phyloP scores from a whole-genome alignment of 2,329 filamentous ascomycete genomes.

The Pochonia chlamydosporia region DNA sequence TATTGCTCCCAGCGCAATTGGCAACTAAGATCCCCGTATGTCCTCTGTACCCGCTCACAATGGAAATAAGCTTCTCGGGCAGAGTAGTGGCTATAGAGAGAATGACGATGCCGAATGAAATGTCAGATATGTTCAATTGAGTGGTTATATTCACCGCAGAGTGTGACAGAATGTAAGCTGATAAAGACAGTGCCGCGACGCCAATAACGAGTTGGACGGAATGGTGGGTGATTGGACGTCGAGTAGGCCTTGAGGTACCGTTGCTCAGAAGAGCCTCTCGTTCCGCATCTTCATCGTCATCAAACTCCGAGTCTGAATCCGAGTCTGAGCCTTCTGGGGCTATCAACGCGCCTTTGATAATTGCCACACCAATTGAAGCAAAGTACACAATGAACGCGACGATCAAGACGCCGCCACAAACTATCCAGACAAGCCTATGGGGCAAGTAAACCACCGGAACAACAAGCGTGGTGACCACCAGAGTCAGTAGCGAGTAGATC shows the following conservation, averaged over 20 bases:
- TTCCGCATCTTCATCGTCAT: background rate
- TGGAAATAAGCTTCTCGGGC: conserved; percentile 46
- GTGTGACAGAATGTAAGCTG: conserved; percentile 44
- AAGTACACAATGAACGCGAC: conserved; percentile 38
- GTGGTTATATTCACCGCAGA: conserved; percentile 36
- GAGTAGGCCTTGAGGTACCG: background rate
- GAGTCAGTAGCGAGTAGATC: conserved; percentile 31
- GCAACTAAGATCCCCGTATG: conserved; percentile 45
- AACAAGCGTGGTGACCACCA: background rate
- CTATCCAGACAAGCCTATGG: conserved; percentile 15
- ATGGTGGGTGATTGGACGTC: conserved; percentile 12
- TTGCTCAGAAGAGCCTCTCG: background rate
- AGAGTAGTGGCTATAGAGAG: conserved; percentile 47
- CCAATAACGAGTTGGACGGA: conserved; percentile 34
- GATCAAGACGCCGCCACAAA: conserved; percentile 33
- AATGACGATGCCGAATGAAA: conserved; percentile 40
- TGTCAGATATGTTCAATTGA: conserved; percentile 35
- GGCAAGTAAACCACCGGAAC: conserved; percentile 22
- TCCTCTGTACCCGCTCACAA: conserved; percentile 39
- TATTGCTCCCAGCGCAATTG: conserved; percentile 47
- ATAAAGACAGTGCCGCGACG: conserved; percentile 37
- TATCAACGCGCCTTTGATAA: conserved; percentile 34
- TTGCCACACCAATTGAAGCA: conserved; percentile 35
- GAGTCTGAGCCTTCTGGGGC: conserved; percentile 33
- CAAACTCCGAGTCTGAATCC: conserved; percentile 16